Evolutionary conservation across 2,329 filamentous ascomycete genomes (phyloP).

Genomic region (Colletotrichum shisoi): DNA sequence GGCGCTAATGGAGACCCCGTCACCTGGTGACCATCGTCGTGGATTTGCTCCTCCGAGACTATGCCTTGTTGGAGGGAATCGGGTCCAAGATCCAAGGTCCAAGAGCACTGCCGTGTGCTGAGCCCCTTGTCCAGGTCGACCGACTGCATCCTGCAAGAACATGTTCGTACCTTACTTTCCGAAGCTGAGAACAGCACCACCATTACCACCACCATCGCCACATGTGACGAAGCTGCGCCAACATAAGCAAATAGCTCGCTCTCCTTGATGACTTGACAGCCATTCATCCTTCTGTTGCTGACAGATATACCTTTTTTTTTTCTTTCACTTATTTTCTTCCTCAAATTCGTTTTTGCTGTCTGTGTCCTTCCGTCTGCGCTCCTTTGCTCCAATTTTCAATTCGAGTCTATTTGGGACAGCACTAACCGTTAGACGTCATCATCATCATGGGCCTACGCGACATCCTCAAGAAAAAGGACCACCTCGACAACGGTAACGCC

Average conservation of each 20-base stretch:
- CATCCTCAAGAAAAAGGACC: slow-evolving; percentile 63
- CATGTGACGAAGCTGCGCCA: slow-evolving; percentile 18
- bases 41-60: slow-evolving; percentile 4
- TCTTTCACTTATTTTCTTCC: background rate
- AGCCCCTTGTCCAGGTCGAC: slow-evolving; percentile 19
- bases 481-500: slow-evolving; percentile 49
- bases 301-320: slow-evolving; percentile 1
- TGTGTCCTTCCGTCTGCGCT: background rate
- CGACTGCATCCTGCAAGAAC: background rate
- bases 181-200: slow-evolving; percentile 33
- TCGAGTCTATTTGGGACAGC: background rate
- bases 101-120: slow-evolving; percentile 30
- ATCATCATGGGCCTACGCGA: slow-evolving; percentile 62
- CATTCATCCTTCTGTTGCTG: background rate
- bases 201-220: background rate
- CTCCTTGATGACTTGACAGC: slow-evolving; percentile 21
- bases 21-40: slow-evolving; percentile 10
- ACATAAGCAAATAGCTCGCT: slow-evolving; percentile 19
- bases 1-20: slow-evolving; percentile 29
- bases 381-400: background rate
- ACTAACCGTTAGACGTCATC: slow-evolving; percentile 36
- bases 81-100: no score
- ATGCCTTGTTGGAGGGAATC: slow-evolving; percentile 17
- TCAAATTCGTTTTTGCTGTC: no score
- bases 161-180: slow-evolving; percentile 3